These are phyloP conservation scores for Hyaloscypha variabilis DNA, from an alignment of 495 filamentous ascomycete species.

Conservation along the genomic window DNA sequence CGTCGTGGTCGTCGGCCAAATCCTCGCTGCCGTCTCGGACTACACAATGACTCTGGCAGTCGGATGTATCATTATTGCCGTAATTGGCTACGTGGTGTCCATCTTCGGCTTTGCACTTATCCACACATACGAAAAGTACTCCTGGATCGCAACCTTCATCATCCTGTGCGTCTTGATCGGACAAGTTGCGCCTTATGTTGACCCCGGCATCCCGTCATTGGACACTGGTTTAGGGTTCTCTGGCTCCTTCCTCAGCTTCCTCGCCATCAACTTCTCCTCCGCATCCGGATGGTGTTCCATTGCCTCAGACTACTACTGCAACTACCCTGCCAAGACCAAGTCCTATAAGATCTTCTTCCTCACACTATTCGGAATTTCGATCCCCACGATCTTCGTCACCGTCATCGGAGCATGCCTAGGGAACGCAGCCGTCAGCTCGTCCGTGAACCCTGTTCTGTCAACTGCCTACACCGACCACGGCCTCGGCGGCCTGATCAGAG, in stretches of 20 bases:
- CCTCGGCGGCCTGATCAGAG: slow-evolving; percentile 60
- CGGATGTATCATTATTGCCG: slow-evolving; percentile 49
- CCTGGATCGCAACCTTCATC: slow-evolving; percentile 59
- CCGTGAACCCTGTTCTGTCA: slow-evolving; percentile 38
- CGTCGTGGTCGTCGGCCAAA: slow-evolving; percentile 49
- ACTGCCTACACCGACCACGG: slow-evolving; percentile 51
- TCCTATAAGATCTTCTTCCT: slow-evolving; percentile 56
- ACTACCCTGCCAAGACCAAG: slow-evolving; percentile 59
- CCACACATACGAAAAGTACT: slow-evolving; percentile 62
- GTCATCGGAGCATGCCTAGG: slow-evolving; percentile 54
- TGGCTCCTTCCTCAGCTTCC: slow-evolving; percentile 51
- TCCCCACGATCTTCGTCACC: slow-evolving; percentile 61
- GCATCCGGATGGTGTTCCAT: slow-evolving; percentile 63
- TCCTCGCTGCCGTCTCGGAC: slow-evolving; percentile 52
- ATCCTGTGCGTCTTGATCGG: slow-evolving; percentile 51
- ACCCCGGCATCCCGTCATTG: slow-evolving; percentile 37
- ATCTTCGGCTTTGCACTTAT: slow-evolving; percentile 62
- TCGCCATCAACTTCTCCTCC: slow-evolving; percentile 59
- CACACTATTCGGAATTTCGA: slow-evolving; percentile 48
- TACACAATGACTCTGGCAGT: slow-evolving; percentile 46
- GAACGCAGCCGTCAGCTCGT: slow-evolving; percentile 51
- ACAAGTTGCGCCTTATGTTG: slow-evolving; percentile 49
- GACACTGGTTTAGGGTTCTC: slow-evolving; percentile 35
- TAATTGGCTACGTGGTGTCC: slow-evolving; percentile 56
- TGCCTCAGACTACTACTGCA: slow-evolving; percentile 65